A percentile compares a stretch with the other conserved stretches of the same genome.
Conservation (phyloP, 2,329 filamentous ascomycete species). For the Aspergillus proliferans region DNA sequence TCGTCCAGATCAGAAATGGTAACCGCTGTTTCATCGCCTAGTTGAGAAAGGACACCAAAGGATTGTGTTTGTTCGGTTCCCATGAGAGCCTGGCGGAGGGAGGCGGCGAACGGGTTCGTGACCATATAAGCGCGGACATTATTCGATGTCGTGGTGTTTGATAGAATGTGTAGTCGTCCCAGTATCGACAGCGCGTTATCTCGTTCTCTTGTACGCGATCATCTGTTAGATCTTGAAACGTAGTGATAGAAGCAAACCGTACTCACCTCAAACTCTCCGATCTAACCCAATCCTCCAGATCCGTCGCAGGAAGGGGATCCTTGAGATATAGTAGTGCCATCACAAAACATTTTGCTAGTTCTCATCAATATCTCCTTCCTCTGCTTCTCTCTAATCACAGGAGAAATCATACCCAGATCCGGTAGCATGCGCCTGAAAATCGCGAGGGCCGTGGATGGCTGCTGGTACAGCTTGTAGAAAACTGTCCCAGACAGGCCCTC, state of each 20-base stretch:
- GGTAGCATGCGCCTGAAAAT: slow-evolving; percentile 97
- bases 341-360: slow-evolving; percentile 81
- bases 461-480: slow-evolving; percentile 86
- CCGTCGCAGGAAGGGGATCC: slow-evolving; percentile 66
- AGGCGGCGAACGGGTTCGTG: slow-evolving; percentile 73
- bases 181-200: slow-evolving; percentile 79
- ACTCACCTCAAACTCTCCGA: slow-evolving; percentile 54
- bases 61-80: slow-evolving; percentile 79
- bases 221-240: neutral
- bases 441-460: slow-evolving; percentile 89
- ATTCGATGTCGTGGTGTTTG: slow-evolving; percentile 55
- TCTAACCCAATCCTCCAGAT: slow-evolving; percentile 82
- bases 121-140: slow-evolving; percentile 67
- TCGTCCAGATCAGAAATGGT: slow-evolving; percentile 70
- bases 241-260: neutral
- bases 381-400: neutral
- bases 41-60: slow-evolving; percentile 77
- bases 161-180: slow-evolving; percentile 78
- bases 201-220: slow-evolving; percentile 53
- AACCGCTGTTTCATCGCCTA: slow-evolving; percentile 57
- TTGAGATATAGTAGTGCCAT: slow-evolving; percentile 93
- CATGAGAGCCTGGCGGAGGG: slow-evolving; percentile 78
- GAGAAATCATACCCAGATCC: slow-evolving; percentile 61
- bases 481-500: slow-evolving; percentile 85
- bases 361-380: neutral